Evolutionary conservation across 169 alveolate genomes (phyloP), one percentile per base, ranked within the genome.

Genomic region (Sarcocystis neurona): DNA sequence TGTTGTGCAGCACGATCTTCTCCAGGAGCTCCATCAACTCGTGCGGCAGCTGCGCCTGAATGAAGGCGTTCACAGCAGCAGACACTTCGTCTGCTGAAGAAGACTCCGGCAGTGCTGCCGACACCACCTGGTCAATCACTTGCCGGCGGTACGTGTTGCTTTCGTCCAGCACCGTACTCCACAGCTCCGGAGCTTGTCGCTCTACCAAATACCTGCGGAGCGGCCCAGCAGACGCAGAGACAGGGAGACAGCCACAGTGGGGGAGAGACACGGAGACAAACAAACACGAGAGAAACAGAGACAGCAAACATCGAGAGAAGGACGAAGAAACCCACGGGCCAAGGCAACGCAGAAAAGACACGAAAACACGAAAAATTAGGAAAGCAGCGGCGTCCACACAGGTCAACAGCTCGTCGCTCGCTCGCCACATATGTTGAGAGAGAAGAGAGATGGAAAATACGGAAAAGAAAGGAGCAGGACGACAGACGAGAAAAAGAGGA

Each of bases 61-160:
- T 97, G 93, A 99, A 98, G 27, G 99, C 99, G 94, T 98, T 97
- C 84, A 99, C 99, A 0, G 99, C 97, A 43, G 97, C 97, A 23
- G 99, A 96, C 50, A 94, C 95, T 94, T 98, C 99, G 79, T 98
- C 99, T 23, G 99, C 98, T 90, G 98, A 97, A 78, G 97, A 97
- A 48, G 98, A 96, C 94, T 98, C 99, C 20, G 99, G 99, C 46
- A 98, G 95, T 39, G 99, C 99, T 15, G 97, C 94, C 74, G 98
- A 96, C 85, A 98, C 97, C 39, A 97, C 99, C 94, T 98, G 98
- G 90, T 98, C 99, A 90, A 98, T 98, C 34, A 97, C 98, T 53
- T 97, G 94, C 92, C 98, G 97, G 93, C 98, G 97, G 93, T 98
- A 96, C 79, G 94, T 96, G 93, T 97, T 97, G 68, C 96, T 95